Percentiles rank a stretch among this genome's conserved stretches.
Evolutionary conservation across 768 basidiomycete genomes (phyloP).

Genomic region (Kwoniella shandongensis): DNA sequence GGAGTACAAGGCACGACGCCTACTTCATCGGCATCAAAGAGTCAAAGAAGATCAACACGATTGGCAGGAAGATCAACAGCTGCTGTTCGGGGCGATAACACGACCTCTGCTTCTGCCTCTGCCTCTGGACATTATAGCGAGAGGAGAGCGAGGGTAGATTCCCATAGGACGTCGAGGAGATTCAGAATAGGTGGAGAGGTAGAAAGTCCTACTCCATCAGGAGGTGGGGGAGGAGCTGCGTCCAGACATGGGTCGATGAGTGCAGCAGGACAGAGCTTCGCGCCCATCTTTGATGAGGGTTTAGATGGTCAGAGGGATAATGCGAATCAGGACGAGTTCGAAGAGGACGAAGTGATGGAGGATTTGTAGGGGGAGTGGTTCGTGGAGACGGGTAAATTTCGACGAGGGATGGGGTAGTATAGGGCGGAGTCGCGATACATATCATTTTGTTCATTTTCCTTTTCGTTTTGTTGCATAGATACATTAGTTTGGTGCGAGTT

Average conservation of each 20-base stretch:
- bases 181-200: neutral
- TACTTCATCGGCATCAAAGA: neutral
- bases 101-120: slow-evolving; percentile 1
- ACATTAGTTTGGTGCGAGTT: neutral
- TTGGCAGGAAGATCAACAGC: slow-evolving; percentile 6
- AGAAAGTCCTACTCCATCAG: neutral
- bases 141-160: no score
- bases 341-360: neutral
- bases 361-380: no score
- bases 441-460: no score
- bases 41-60: slow-evolving; percentile 12
- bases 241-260: neutral
- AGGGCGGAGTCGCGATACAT: neutral
- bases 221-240: neutral
- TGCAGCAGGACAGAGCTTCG: slow-evolving; percentile 18
- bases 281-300: slow-evolving; percentile 26
- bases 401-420: neutral
- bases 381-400: neutral
- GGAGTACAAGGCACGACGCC: neutral
- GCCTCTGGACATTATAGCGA: neutral
- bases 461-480: no score
- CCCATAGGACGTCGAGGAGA: neutral
- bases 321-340: no score
- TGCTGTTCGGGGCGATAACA: neutral
- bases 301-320: no score